phyloP scores from a whole-genome alignment of 371 early-diverging fungal species.

The Mucor velutinosus region DNA sequence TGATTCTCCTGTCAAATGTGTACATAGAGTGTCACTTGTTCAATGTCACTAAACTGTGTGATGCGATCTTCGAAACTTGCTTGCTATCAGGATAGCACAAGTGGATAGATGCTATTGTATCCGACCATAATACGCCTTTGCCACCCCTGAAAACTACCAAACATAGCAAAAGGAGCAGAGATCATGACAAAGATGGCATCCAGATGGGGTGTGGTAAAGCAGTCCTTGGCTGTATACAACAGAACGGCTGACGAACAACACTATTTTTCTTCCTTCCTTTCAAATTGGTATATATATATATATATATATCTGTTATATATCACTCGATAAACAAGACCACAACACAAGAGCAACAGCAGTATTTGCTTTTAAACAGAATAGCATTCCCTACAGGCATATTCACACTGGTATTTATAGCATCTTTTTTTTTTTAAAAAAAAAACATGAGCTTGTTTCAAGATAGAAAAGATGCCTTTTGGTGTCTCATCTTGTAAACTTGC shows the following conservation, averaged over 20 bases:
- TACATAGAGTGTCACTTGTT: too few relatives aligned
- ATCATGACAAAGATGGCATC: too few relatives aligned
- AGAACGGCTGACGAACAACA: not conserved
- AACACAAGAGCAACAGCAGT: not conserved
- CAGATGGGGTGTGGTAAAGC: not conserved
- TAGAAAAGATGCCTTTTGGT: not conserved
- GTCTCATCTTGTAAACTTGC: not conserved
- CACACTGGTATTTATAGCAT: conserved; percentile 7
- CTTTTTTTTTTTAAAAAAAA: not conserved
- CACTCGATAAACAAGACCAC: not conserved
- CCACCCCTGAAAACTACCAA: too few relatives aligned
- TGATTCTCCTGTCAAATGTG: too few relatives aligned
- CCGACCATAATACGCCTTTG: too few relatives aligned
- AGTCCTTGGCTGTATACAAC: not conserved
- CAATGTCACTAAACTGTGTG: too few relatives aligned
- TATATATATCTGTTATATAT: not conserved
- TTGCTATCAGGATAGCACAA: too few relatives aligned
- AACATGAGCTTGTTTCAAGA: not conserved
- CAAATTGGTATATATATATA: not conserved
- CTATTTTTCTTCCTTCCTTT: not conserved
- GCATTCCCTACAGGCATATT: not conserved
- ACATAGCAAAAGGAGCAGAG: too few relatives aligned
- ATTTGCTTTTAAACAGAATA: not conserved
- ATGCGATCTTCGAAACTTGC: too few relatives aligned
- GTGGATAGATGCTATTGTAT: too few relatives aligned